Conservation (phyloP, 805 yeast genomes). For the Sungouiozyma intestinalis region DNA sequence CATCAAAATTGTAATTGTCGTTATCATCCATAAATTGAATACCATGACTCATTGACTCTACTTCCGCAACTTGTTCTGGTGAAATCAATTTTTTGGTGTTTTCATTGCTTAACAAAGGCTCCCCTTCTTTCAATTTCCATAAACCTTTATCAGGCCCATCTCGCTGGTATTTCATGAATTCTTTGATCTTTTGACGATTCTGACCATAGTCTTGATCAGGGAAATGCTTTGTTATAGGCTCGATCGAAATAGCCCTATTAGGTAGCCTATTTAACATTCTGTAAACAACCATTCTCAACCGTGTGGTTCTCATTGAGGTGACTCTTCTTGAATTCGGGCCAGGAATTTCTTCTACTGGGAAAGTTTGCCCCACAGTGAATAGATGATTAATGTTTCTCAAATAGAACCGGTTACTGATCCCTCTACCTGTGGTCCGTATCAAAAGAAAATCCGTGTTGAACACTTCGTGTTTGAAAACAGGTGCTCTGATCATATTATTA, state of each 20-base stretch:
- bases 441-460: slow-evolving; percentile 71
- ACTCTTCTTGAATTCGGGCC: slow-evolving; percentile 97
- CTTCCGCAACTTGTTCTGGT: slow-evolving; percentile 81
- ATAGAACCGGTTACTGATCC: slow-evolving; percentile 59
- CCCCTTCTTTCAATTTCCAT: slow-evolving; percentile 76
- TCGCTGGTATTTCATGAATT: slow-evolving; percentile 95
- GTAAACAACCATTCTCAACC: slow-evolving; percentile 88
- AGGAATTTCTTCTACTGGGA: slow-evolving; percentile 91
- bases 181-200: slow-evolving; percentile 87
- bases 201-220: slow-evolving; percentile 98
- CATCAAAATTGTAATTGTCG: slow-evolving; percentile 41
- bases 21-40: slow-evolving; percentile 79
- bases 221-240: slow-evolving; percentile 82
- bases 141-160: slow-evolving; percentile 89
- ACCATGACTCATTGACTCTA: slow-evolving; percentile 92
- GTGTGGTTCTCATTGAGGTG: slow-evolving; percentile 81
- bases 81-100: slow-evolving; percentile 71
- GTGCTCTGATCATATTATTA: slow-evolving; percentile 87
- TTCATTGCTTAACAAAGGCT: slow-evolving; percentile 62
- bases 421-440: slow-evolving; percentile 70
- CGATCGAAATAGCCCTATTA: slow-evolving; percentile 65
- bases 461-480: slow-evolving; percentile 79
- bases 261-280: slow-evolving; percentile 72
- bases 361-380: slow-evolving; percentile 83
- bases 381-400: slow-evolving; percentile 59